Evolutionary conservation across 2,329 filamentous ascomycete species (phyloP).

Genomic region (Coleophoma eucalyptorum): DNA sequence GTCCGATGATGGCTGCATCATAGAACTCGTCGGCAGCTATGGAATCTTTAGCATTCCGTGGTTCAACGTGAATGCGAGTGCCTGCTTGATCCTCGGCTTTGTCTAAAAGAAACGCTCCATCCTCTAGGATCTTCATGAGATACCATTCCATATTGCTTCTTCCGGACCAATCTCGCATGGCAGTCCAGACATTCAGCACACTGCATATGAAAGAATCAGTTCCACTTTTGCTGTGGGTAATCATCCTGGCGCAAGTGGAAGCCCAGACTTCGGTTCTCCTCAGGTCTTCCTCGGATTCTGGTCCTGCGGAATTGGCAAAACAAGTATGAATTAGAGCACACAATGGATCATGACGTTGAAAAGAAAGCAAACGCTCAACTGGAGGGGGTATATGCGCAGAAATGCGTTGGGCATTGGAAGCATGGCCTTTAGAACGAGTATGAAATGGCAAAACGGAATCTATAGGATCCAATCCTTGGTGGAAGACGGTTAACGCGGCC

Average conservation of each 20-base stretch:
- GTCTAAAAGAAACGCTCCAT: conserved; percentile 87
- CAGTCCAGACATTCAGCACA: conserved; percentile 82
- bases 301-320: conserved; percentile 81
- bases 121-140: conserved; percentile 89
- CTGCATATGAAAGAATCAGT: conserved; percentile 79
- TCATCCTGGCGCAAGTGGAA: conserved; percentile 76
- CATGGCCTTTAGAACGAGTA: conserved; percentile 38
- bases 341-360: conserved; percentile 83
- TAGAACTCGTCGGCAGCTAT: conserved; percentile 87
- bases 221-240: conserved; percentile 71
- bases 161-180: conserved; percentile 85
- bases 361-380: conserved; percentile 80
- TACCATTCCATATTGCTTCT: conserved; percentile 89
- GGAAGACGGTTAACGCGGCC: conserved; percentile 71
- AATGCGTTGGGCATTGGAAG: conserved; percentile 42
- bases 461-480: conserved; percentile 74
- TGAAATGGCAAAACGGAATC: conserved; percentile 79
- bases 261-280: conserved; percentile 85
- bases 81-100: conserved; percentile 76
- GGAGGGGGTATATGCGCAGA: conserved; percentile 51
- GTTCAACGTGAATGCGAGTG: conserved; percentile 66
- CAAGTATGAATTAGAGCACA: conserved; percentile 83
- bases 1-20: conserved; percentile 69
- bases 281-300: conserved; percentile 76
- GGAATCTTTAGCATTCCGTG: conserved; percentile 74